phyloP scores from a whole-genome alignment of 2,329 filamentous ascomycete species.

The Fusarium keratoplasticum region DNA sequence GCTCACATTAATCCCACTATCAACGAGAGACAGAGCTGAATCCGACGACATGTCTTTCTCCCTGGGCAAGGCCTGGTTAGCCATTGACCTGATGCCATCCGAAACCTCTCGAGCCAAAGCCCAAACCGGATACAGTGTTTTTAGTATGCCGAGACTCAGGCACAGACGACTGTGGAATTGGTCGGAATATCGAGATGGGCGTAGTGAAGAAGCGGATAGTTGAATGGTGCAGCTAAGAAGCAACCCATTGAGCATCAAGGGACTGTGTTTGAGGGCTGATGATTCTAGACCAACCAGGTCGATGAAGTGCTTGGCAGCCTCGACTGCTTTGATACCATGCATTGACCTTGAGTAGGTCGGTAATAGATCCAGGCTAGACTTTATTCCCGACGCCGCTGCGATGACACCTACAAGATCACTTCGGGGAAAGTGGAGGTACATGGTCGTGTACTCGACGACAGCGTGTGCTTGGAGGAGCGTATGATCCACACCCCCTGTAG shows the following conservation, averaged over 20 bases:
- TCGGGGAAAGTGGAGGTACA: background rate
- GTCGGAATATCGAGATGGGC: background rate
- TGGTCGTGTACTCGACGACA: background rate
- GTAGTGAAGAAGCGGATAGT: background rate
- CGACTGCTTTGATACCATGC: background rate
- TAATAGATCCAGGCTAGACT: background rate
- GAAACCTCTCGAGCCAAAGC: background rate
- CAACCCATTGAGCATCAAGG: background rate
- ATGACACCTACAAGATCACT: background rate
- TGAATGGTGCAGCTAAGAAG: background rate
- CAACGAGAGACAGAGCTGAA: background rate
- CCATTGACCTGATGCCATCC: background rate
- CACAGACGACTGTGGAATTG: background rate
- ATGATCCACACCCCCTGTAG: background rate
- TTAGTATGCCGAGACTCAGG: background rate
- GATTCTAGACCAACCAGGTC: background rate
- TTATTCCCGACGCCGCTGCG: background rate
- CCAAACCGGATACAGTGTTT: background rate
- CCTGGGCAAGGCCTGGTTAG: background rate
- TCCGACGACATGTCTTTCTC: background rate
- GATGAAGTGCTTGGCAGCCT: background rate
- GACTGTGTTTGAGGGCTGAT: background rate
- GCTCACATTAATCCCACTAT: background rate
- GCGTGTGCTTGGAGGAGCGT: background rate
- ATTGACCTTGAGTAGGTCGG: background rate